Conservation (phyloP, 352 stramenopile genomes). For the Pythium phragmiticola region DNA sequence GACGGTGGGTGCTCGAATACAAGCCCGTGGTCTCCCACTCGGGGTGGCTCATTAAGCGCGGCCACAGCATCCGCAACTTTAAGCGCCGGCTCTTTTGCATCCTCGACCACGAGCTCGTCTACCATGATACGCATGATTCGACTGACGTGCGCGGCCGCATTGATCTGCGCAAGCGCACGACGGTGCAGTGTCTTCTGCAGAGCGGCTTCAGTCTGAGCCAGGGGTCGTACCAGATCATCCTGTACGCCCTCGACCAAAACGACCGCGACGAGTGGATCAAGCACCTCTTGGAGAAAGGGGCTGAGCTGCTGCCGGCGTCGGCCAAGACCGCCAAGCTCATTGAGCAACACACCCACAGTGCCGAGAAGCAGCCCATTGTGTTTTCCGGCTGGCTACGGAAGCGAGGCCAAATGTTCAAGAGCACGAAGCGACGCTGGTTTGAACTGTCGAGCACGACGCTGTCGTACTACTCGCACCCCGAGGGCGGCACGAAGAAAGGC, state of each 20-base stretch:
- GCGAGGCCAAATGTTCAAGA: constrained; percentile 81
- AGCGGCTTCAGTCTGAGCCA: constrained; percentile 78
- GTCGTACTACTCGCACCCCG: constrained; percentile 75
- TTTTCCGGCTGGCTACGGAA: constrained; percentile 85
- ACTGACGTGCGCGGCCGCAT: constrained; percentile 73
- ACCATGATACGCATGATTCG: constrained; percentile 79
- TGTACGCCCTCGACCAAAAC: constrained; percentile 75
- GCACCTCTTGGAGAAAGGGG: constrained; percentile 71
- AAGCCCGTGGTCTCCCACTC: constrained; percentile 81
- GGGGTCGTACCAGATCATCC: constrained; percentile 71
- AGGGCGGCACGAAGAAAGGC: constrained; percentile 73
- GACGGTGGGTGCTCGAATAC: constrained; percentile 75
- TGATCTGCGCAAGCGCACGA: constrained; percentile 64
- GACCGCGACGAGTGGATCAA: constrained; percentile 85
- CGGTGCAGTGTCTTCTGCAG: constrained; percentile 63
- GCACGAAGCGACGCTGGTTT: constrained; percentile 86
- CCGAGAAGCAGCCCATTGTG: constrained; percentile 53
- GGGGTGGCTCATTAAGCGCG: constrained; percentile 87
- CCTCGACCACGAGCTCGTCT: constrained; percentile 83
- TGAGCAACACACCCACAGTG: constrained; percentile 51
- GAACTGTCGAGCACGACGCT: constrained; percentile 69
- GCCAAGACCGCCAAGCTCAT: constrained; percentile 57
- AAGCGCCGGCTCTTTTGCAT: constrained; percentile 87
- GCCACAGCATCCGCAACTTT: constrained; percentile 75
- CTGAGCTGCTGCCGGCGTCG: constrained; percentile 52